Evolutionary conservation across 768 basidiomycete genomes (phyloP).

Genomic region (Boletus speciosus): DNA sequence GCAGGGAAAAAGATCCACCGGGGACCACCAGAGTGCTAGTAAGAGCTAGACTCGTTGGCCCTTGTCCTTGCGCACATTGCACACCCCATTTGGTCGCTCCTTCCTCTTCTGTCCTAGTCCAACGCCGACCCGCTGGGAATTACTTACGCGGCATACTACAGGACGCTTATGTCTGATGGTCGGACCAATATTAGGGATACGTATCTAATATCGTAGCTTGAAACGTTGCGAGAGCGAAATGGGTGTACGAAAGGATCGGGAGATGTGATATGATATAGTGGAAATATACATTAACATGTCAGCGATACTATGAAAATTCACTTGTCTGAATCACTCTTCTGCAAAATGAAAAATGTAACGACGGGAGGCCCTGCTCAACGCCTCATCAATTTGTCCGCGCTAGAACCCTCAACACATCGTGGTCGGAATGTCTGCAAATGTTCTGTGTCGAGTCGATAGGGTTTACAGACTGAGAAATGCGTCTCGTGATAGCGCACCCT

Average conservation of each 20-base stretch:
- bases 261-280: constrained; percentile 22
- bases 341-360: neutral
- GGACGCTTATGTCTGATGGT: constrained; percentile 21
- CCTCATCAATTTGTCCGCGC: neutral
- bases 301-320: neutral
- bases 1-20: neutral
- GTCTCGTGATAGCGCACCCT: constrained; percentile 52
- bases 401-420: neutral
- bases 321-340: neutral
- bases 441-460: neutral
- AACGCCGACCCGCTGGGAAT: constrained; percentile 3
- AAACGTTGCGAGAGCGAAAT: constrained; percentile 15
- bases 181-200: constrained; percentile 14
- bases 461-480: constrained; percentile 43
- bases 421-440: constrained; percentile 9
- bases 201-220: constrained; percentile 19
- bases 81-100: too few relatives aligned
- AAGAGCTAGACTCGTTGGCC: too few relatives aligned
- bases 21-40: too few relatives aligned
- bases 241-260: constrained; percentile 21
- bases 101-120: constrained; percentile 17
- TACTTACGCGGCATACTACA: neutral
- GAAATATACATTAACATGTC: constrained; percentile 22
- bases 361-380: neutral
- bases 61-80: neutral